Conservation (phyloP, 257 asterid species). For the Asclepias syriaca region DNA sequence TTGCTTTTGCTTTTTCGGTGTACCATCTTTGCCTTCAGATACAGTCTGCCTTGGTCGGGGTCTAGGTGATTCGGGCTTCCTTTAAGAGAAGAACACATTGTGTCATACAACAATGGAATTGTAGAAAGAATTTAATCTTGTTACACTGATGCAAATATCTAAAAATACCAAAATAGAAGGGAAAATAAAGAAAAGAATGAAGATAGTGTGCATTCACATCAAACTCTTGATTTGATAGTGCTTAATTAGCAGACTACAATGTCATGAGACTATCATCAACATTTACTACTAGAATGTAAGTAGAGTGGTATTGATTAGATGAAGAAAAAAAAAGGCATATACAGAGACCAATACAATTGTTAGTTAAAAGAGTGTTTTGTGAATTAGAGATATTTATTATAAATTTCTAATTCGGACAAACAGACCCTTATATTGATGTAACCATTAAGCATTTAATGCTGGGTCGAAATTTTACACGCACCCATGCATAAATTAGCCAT, state of each 20-base stretch:
- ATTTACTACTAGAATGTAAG: no score
- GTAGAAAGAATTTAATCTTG: background rate
- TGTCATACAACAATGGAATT: background rate
- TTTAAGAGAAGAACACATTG: conserved; percentile 25
- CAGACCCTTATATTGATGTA: background rate
- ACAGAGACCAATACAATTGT: background rate
- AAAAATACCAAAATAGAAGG: no score
- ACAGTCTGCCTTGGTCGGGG: conserved; percentile 53
- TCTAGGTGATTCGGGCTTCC: conserved; percentile 93
- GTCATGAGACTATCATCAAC: no score
- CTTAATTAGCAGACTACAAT: no score
- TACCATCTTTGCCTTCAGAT: conserved; percentile 73
- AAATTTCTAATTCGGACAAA: background rate
- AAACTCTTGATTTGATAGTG: no score
- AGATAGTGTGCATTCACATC: no score
- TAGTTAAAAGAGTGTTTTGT: no score
- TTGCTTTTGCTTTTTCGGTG: conserved; percentile 94
- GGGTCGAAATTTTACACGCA: background rate
- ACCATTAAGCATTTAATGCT: background rate
- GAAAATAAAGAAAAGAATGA: background rate
- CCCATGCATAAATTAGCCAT: background rate
- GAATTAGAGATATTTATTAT: background rate
- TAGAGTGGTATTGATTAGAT: no score
- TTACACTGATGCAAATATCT: background rate
- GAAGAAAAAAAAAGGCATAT: background rate